Percentiles rank a stretch among this genome's conserved stretches.
phyloP scores from a whole-genome alignment of 2,329 filamentous ascomycete species.

The Scleromitrula shiraiana region DNA sequence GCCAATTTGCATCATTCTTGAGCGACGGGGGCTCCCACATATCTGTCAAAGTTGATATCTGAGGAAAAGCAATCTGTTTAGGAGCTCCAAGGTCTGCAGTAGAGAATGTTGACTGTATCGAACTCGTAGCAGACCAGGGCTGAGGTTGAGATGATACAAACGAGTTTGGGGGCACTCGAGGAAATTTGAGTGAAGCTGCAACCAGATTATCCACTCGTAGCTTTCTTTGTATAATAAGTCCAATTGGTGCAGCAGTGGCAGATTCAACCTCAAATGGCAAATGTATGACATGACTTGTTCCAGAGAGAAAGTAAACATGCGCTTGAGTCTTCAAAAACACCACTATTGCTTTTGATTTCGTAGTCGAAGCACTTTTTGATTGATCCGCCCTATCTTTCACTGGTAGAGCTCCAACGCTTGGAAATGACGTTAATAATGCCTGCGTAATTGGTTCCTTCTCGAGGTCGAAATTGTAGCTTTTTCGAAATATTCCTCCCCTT shows the following conservation, averaged over 20 bases:
- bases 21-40: slow-evolving; percentile 49
- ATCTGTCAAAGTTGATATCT: slow-evolving; percentile 47
- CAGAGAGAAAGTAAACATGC: slow-evolving; percentile 85
- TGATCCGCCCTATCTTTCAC: slow-evolving; percentile 16
- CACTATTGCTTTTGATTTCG: slow-evolving; percentile 61
- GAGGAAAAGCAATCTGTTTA: slow-evolving; percentile 44
- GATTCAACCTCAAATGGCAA: slow-evolving; percentile 91
- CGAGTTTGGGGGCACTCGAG: slow-evolving; percentile 68
- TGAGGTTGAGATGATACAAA: slow-evolving; percentile 65
- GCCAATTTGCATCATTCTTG: slow-evolving; percentile 53
- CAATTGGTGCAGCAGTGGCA: slow-evolving; percentile 73
- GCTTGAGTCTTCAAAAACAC: slow-evolving; percentile 89
- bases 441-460: slow-evolving; percentile 84
- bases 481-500: slow-evolving; percentile 73
- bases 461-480: slow-evolving; percentile 76
- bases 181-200: slow-evolving; percentile 47
- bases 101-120: slow-evolving; percentile 46
- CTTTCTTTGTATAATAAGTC: slow-evolving; percentile 81
- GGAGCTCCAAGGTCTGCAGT: slow-evolving; percentile 48
- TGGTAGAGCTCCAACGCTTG: slow-evolving; percentile 30
- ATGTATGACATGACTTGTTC: slow-evolving; percentile 81
- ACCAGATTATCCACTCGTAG: slow-evolving; percentile 43
- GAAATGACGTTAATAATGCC: slow-evolving; percentile 78
- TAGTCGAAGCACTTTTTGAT: slow-evolving; percentile 22
- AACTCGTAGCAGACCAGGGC: slow-evolving; percentile 40